phyloP scores from a whole-genome alignment of 1,139 yeast species.

The Blastobotrys indianensis region DNA sequence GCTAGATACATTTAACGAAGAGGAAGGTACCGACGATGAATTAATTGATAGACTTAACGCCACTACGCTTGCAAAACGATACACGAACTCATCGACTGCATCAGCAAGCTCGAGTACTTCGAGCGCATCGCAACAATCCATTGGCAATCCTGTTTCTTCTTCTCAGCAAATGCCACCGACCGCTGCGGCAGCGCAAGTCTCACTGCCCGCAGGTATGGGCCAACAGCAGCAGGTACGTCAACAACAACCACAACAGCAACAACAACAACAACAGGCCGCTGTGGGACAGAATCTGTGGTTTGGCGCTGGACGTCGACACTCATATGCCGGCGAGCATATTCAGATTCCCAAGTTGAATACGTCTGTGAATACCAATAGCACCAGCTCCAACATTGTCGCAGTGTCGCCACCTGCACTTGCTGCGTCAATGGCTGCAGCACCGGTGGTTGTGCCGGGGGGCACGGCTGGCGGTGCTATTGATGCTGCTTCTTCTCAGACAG shows the following conservation, averaged over 20 bases:
- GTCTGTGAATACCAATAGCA: not conserved
- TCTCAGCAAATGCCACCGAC: not conserved
- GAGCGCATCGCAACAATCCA: not conserved
- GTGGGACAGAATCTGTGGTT: slow-evolving; percentile 11
- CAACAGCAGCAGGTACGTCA: slow-evolving; percentile 8
- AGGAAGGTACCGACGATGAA: slow-evolving; percentile 15
- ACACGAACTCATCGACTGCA: slow-evolving; percentile 1
- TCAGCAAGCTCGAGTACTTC: not conserved
- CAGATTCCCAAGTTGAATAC: not conserved
- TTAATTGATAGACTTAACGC: slow-evolving; percentile 13
- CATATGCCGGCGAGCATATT: slow-evolving; percentile 24
- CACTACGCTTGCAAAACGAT: slow-evolving; percentile 9
- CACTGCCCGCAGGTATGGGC: slow-evolving; percentile 10
- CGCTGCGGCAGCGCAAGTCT: slow-evolving; percentile 7
- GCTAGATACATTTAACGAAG: slow-evolving; percentile 22
- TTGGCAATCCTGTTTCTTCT: not conserved
- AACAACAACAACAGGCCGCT: not conserved
- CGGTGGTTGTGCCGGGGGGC: no score
- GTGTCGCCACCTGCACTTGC: slow-evolving; percentile 10
- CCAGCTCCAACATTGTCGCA: not conserved
- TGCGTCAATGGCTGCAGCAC: not conserved
- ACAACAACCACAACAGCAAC: slow-evolving; percentile 8
- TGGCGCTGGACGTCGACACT: slow-evolving; percentile 21
- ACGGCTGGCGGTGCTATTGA: no score
- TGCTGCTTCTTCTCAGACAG: no score